Conservation (phyloP, 805 yeast genomes). For the Zygosaccharomyces gambellarensis region DNA sequence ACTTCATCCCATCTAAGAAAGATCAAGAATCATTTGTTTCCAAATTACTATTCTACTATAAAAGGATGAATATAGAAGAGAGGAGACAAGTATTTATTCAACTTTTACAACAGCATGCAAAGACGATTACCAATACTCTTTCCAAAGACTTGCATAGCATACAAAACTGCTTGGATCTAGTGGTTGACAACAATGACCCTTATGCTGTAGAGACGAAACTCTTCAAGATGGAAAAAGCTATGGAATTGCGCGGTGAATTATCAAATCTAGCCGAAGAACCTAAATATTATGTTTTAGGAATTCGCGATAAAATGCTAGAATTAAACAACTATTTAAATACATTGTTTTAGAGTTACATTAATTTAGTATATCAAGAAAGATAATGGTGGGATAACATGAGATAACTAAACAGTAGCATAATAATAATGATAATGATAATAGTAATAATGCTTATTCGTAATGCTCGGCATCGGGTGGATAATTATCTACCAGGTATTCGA, state of each 20-base stretch:
- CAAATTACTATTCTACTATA: conserved; percentile 28
- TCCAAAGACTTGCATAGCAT: conserved; percentile 5
- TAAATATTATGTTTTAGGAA: conserved; percentile 26
- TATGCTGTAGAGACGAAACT: conserved; percentile 23
- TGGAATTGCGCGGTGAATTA: conserved; percentile 13
- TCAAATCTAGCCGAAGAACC: conserved; percentile 12
- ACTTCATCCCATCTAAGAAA: conserved; percentile 18
- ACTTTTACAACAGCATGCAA: conserved; percentile 8
- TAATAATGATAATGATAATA: not conserved
- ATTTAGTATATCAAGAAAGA: not conserved
- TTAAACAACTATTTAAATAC: conserved; percentile 9
- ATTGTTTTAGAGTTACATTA: conserved; percentile 1
- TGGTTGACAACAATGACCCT: conserved; percentile 9
- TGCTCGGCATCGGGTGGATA: conserved; percentile 12
- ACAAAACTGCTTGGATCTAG: conserved; percentile 3
- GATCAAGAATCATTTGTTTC: conserved; percentile 26
- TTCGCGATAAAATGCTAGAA: conserved; percentile 23
- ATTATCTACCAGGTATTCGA: conserved; percentile 16
- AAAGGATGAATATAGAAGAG: conserved; percentile 17
- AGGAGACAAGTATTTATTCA: conserved; percentile 18
- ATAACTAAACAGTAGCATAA: not conserved
- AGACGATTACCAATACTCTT: not conserved
- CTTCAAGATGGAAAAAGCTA: conserved; percentile 20
- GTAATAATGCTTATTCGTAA: conserved; percentile 3
- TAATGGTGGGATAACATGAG: not conserved